Percentiles rank a stretch among this genome's conserved stretches.
Conservation (phyloP, 208 protist genomes). For the Acanthamoeba sp. region DNA sequence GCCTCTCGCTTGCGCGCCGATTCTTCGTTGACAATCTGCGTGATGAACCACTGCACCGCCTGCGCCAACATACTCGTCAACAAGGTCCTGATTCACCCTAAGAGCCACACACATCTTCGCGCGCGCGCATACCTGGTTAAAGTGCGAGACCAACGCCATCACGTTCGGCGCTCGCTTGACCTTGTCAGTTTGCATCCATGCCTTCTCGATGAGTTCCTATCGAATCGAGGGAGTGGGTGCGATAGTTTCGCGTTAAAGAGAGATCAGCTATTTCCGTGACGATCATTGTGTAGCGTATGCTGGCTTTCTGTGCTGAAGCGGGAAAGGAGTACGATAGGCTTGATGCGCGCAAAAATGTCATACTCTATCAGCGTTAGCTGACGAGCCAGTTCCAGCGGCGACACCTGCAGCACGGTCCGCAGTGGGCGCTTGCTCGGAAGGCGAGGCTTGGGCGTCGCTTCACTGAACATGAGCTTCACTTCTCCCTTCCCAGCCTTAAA, state of each 20-base stretch:
- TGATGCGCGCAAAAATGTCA: constrained; percentile 63
- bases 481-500: constrained; percentile 26
- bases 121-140: constrained; percentile 41
- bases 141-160: constrained; percentile 64
- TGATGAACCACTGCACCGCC: constrained; percentile 69
- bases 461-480: constrained; percentile 73
- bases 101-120: not conserved
- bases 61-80: not conserved
- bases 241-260: too few species aligned
- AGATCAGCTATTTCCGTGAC: not conserved
- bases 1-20: constrained; percentile 54
- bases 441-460: constrained; percentile 59
- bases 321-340: not conserved
- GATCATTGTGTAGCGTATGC: too few species aligned
- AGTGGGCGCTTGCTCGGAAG: constrained; percentile 35
- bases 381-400: constrained; percentile 62
- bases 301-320: too few species aligned
- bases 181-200: constrained; percentile 61
- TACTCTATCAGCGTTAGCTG: constrained; percentile 72
- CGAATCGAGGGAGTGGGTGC: too few species aligned
- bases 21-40: constrained; percentile 63
- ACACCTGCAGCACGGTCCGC: constrained; percentile 45
- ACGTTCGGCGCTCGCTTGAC: constrained; percentile 52
- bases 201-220: constrained; percentile 73
- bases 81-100: not conserved